Base-by-base conservation (phyloP, 2,329 filamentous ascomycete genomes). In the Clarireedia sp. region DNA sequence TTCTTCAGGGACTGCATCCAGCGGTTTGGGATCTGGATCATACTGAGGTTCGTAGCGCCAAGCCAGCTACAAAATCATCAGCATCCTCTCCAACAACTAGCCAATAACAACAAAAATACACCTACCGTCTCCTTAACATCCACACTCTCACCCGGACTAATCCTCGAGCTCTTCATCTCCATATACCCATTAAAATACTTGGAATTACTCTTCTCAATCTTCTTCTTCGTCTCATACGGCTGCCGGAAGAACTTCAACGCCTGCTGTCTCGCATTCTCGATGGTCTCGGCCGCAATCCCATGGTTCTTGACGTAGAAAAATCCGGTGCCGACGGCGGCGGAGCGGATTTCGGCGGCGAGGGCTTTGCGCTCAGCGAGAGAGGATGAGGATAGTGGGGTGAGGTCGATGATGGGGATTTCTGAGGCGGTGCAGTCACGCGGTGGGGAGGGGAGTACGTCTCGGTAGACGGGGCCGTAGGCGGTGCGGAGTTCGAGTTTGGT, bases 1-100 rank as follows among this genome's bases (percentile, higher is more conserved):
- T 4, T 77, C 69, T 1, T 69, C 66, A 0, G 78, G 76, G 1
- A 81, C 67, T 5, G 68, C 64, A 4, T 69, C 66, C 2, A 75
- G 60, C 38, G 74, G 66, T 44, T 69, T 66, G 10, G 70, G 66
- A 1, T 72, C 70, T 0, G 79, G 76, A 59, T 83, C 80, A 56
- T 76, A 72, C 21, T 72, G 65, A 0, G 79, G 77, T 37, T 78
- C 74, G 59, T 83, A 83, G 9, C 74, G 70, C 66, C 78, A 78
- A 3, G 71, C 61, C 5, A 69, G 54, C 64, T 60, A 33, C 9
- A 33, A 12, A 33, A 14, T 14, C 29, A 33, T 33, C 12, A 33
- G 77, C 14, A 23, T n/a, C 4, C 16, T 12, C 24, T 14, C 16
- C 7, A 5, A n/a, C 3, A n/a, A 40, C 3, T n/a, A 78, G 33